Evolutionary conservation across 352 stramenopile genomes (phyloP).

Genomic region (Pythium rhizo-oryzae): DNA sequence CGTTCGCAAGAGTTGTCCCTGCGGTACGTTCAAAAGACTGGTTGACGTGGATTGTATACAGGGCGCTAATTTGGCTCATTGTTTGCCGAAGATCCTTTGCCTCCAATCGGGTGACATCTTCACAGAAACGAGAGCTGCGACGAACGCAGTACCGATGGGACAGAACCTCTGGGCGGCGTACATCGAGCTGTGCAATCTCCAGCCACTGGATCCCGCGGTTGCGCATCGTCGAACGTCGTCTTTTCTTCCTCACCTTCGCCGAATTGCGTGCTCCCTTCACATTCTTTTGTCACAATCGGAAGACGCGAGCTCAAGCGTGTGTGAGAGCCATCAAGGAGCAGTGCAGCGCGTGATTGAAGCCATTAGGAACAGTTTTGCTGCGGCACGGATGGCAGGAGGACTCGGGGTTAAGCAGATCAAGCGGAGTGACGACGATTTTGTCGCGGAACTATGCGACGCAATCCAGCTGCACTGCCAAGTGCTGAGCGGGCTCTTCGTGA

Average conservation of each 20-base stretch:
- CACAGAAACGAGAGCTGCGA: neutral
- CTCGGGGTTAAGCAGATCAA: slow-evolving; percentile 43
- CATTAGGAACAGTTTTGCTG: slow-evolving; percentile 49
- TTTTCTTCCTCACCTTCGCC: slow-evolving; percentile 7
- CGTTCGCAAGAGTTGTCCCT: slow-evolving; percentile 17
- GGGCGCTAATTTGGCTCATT: neutral
- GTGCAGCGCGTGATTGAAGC: slow-evolving; percentile 38
- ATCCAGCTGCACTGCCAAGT: slow-evolving; percentile 55
- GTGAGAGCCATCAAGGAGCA: slow-evolving; percentile 32
- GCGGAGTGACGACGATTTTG: slow-evolving; percentile 32
- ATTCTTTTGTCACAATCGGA: slow-evolving; percentile 40
- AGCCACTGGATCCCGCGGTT: slow-evolving; percentile 1
- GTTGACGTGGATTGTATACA: neutral
- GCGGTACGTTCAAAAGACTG: neutral
- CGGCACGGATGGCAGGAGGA: slow-evolving; percentile 52
- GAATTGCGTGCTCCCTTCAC: slow-evolving; percentile 40
- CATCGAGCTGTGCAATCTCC: slow-evolving; percentile 7
- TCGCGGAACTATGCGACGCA: slow-evolving; percentile 42
- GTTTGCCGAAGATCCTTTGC: slow-evolving; percentile 12
- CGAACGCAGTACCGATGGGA: neutral
- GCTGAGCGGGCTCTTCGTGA: slow-evolving; percentile 45
- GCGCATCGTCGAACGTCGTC: neutral
- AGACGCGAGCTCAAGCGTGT: slow-evolving; percentile 33
- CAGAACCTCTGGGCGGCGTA: slow-evolving; percentile 15
- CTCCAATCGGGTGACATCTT: neutral